These are phyloP conservation scores for Mrakia hoshinonis DNA, from an alignment of 768 basidiomycete species.

Conservation along the genomic window DNA sequence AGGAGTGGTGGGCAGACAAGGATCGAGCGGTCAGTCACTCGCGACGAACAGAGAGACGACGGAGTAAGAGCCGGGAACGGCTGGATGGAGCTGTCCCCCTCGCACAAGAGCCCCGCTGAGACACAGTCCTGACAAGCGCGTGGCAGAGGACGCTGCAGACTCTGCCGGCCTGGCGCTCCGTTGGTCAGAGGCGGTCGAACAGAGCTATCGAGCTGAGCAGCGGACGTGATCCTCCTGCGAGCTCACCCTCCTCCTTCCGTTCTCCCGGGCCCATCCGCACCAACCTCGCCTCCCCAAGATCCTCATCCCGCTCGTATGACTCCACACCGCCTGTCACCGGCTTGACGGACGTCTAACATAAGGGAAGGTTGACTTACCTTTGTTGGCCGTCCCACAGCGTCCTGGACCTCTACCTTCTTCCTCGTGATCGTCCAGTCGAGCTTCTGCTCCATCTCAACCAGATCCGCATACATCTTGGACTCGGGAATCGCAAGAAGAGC, in stretches of 20 bases:
- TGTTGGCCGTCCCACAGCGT: conserved; percentile 66
- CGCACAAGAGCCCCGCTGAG: too few relatives aligned
- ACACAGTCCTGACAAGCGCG: too few relatives aligned
- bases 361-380: too few relatives aligned
- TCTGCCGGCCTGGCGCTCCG: too few relatives aligned
- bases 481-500: conserved; percentile 22
- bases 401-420: conserved; percentile 82
- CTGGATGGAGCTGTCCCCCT: too few relatives aligned
- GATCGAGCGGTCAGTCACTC: neutral
- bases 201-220: too few relatives aligned
- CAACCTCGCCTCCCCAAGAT: neutral
- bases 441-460: conserved; percentile 79
- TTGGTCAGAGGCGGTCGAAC: too few relatives aligned
- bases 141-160: too few relatives aligned
- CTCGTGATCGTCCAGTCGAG: conserved; percentile 91
- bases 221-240: neutral
- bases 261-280: neutral
- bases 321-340: too few relatives aligned
- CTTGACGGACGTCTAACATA: too few relatives aligned
- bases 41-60: neutral
- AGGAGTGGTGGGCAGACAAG: neutral
- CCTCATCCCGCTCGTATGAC: too few relatives aligned
- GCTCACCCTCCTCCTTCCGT: neutral
- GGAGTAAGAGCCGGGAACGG: too few relatives aligned
- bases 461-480: conserved; percentile 62